Evolutionary conservation across 495 filamentous ascomycete genomes (phyloP), one percentile per base, ranked within the genome.

Genomic region (Xylaria palmicola): DNA sequence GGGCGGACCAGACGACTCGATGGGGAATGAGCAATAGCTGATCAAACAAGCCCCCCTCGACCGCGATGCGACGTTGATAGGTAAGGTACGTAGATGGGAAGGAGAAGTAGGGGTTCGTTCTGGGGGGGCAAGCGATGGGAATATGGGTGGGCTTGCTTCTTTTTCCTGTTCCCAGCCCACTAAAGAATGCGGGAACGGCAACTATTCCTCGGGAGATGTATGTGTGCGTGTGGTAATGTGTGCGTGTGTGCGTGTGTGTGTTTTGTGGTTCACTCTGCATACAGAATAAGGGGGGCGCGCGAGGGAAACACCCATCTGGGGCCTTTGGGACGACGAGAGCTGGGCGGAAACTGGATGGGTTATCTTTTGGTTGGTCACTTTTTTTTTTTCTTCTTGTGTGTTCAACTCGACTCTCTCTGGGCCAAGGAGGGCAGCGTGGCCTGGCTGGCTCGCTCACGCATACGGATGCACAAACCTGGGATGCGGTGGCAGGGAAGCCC

Each of bases 21-120:
- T 56, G 39, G 53, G 52, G 53, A 56, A 40, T 29, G 9, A 6
- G 9, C 37, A 56, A 56, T 56, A 40, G 53, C 39, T 22, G 53
- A 56, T 56, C 53, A 56, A 56, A 56, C 53, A 43, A 32, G 26
- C 15, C 22, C 53, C 27, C 17, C 39, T 44, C 39, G 26, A 15
- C 20, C 39, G 22, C 27, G 34, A 27, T 43, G 44, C 37, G 53
- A 56, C 39, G 26, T n/a, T 24, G 37, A 40, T 4, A 24, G 20
- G 32, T 15, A 34, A 5, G 32, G 32, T 5, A 6, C 10, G 6
- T 34, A 27, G 24, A 24, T 39, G 17, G 53, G 53, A 27, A 56
- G 37, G 27, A 41, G 24, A 37, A 1, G 50, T 55, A 39, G 52
- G 36, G 52, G 20, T 19, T 12, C 6, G 27, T 34, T 6, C 17